Evolutionary conservation across 768 basidiomycete species (phyloP).

Genomic region (Neoboletus magnificus): DNA sequence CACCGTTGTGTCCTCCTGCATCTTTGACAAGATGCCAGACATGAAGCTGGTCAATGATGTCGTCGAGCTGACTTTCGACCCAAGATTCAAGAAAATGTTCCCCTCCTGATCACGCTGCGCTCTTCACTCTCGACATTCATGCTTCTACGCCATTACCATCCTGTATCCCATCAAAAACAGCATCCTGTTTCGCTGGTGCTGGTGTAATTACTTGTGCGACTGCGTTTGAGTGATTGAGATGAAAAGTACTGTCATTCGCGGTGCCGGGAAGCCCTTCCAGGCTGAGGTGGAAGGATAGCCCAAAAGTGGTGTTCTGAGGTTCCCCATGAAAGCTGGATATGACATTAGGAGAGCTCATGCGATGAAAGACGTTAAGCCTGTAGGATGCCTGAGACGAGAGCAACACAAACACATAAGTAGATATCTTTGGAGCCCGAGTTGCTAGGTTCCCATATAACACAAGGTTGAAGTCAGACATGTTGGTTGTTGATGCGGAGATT

Average conservation of each 20-base stretch:
- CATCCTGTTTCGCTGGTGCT: constrained; percentile 45
- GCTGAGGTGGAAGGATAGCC: too few relatives aligned
- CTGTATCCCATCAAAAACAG: neutral
- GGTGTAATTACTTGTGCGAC: constrained; percentile 48
- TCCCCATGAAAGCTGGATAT: too few relatives aligned
- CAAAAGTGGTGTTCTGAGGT: too few relatives aligned
- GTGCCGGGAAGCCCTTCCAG: constrained; percentile 44
- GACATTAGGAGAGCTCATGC: too few relatives aligned
- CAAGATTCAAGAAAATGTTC: constrained; percentile 53
- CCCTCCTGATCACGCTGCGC: constrained; percentile 12
- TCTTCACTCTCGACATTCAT: neutral
- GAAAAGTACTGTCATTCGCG: constrained; percentile 43
- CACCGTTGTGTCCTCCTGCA: neutral
- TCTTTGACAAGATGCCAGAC: constrained; percentile 36
- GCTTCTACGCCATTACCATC: neutral
- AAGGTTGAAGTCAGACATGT: too few relatives aligned
- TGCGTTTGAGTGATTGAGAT: constrained; percentile 43
- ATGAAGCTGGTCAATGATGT: constrained; percentile 60
- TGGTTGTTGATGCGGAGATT: too few relatives aligned
- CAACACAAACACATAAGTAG: too few relatives aligned
- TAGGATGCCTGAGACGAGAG: too few relatives aligned
- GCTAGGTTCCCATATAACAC: too few relatives aligned
- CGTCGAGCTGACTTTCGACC: constrained; percentile 58
- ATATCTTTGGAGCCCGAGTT: too few relatives aligned
- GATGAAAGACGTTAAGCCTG: too few relatives aligned